phyloP scores from a whole-genome alignment of 2,329 filamentous ascomycete species.

The Fusarium sororula region DNA sequence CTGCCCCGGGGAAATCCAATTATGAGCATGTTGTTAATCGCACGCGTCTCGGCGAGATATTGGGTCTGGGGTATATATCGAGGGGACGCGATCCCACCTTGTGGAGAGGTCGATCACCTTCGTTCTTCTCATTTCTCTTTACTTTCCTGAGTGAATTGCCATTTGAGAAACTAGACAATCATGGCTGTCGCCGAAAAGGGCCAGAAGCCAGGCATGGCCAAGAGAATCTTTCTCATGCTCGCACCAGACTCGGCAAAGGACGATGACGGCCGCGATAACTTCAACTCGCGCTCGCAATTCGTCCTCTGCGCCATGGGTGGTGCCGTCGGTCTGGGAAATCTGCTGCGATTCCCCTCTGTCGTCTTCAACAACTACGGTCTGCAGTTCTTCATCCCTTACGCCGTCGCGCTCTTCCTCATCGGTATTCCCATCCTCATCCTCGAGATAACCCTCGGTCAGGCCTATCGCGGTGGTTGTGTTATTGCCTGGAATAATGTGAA shows the following conservation, averaged over 20 bases:
- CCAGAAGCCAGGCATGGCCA: slow-evolving; percentile 27
- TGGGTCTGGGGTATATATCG: slow-evolving; percentile 5
- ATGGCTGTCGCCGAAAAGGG: slow-evolving; percentile 28
- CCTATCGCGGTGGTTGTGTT: slow-evolving; percentile 61
- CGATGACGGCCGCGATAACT: slow-evolving; percentile 41
- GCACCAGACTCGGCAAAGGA: slow-evolving; percentile 39
- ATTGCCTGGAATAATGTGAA: slow-evolving; percentile 61
- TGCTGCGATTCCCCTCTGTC: slow-evolving; percentile 64
- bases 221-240: slow-evolving; percentile 30
- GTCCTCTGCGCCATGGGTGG: slow-evolving; percentile 54
- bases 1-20: not conserved
- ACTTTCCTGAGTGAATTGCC: not conserved
- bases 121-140: not conserved
- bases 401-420: slow-evolving; percentile 53
- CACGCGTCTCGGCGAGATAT: not conserved
- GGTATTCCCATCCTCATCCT: slow-evolving; percentile 63
- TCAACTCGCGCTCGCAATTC: slow-evolving; percentile 39
- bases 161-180: not conserved
- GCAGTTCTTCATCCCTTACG: slow-evolving; percentile 66
- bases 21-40: not conserved
- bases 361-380: slow-evolving; percentile 66
- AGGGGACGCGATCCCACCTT: slow-evolving; percentile 6
- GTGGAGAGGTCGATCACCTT: slow-evolving; percentile 1
- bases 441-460: slow-evolving; percentile 73
- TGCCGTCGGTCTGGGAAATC: slow-evolving; percentile 62